Percentiles rank a stretch among this genome's conserved stretches.
phyloP scores from a whole-genome alignment of 495 filamentous ascomycete genomes.

The Penicillium dipodomyicola region DNA sequence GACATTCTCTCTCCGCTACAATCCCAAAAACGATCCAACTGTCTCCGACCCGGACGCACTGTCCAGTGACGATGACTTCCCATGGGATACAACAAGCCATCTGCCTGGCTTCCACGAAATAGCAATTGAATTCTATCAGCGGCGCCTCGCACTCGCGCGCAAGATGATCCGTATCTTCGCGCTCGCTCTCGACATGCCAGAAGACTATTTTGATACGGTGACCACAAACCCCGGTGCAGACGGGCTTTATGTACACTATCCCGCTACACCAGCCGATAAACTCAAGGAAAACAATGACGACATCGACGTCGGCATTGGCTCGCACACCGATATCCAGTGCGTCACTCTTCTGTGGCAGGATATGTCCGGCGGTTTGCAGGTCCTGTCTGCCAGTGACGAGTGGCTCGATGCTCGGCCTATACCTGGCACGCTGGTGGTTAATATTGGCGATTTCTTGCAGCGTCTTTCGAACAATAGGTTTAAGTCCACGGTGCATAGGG shows the following conservation, averaged over 20 bases:
- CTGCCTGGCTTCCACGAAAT: slow-evolving; percentile 48
- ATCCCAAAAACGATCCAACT: slow-evolving; percentile 45
- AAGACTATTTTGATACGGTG: slow-evolving; percentile 51
- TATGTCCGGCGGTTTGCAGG: slow-evolving; percentile 51
- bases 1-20: slow-evolving; percentile 46
- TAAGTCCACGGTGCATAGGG: slow-evolving; percentile 58
- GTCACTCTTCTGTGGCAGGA: slow-evolving; percentile 60
- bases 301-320: slow-evolving; percentile 50
- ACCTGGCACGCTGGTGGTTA: slow-evolving; percentile 59
- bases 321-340: slow-evolving; percentile 58
- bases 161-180: slow-evolving; percentile 50
- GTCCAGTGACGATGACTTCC: slow-evolving; percentile 41
- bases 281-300: slow-evolving; percentile 18
- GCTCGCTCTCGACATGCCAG: slow-evolving; percentile 46
- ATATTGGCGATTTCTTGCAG: slow-evolving; percentile 65
- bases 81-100: slow-evolving; percentile 50
- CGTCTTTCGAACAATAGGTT: slow-evolving; percentile 60
- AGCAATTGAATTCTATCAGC: slow-evolving; percentile 46
- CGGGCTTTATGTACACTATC: slow-evolving; percentile 52
- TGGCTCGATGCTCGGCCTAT: slow-evolving; percentile 57
- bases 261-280: slow-evolving; percentile 34
- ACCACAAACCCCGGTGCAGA: slow-evolving; percentile 52
- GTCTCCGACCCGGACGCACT: slow-evolving; percentile 30
- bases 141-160: slow-evolving; percentile 46
- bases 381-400: slow-evolving; percentile 47